Percentiles rank a stretch among this genome's conserved stretches.
Conservation (phyloP, 345 rosid genomes). For the Salix purpurea region DNA sequence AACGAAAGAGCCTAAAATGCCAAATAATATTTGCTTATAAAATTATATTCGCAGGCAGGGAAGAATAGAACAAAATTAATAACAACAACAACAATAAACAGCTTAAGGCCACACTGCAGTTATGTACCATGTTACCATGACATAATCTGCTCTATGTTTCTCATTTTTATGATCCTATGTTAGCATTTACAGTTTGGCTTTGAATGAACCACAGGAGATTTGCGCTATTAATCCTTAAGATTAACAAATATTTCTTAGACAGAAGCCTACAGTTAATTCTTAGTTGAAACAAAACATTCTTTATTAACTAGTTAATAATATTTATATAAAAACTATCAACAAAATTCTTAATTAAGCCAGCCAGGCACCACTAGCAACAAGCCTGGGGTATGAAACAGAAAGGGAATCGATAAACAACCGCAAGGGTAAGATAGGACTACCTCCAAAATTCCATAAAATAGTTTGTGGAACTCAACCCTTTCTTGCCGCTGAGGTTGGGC, state of each 20-base stretch:
- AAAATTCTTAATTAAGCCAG: not conserved
- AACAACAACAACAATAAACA: no score
- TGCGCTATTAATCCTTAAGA: not conserved
- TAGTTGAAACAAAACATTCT: not conserved
- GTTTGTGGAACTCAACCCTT: no score
- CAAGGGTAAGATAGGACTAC: no score
- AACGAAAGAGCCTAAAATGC: constrained; percentile 5
- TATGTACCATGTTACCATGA: not conserved
- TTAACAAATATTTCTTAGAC: not conserved
- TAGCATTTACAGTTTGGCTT: not conserved
- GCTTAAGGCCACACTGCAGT: not conserved
- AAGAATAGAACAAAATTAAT: no score
- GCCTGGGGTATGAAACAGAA: no score
- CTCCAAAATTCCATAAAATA: no score
- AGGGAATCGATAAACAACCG: no score
- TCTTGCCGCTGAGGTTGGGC: no score
- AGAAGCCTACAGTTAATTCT: not conserved
- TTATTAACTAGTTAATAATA: not conserved
- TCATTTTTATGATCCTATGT: no score
- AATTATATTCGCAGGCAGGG: not conserved
- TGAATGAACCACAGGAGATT: not conserved
- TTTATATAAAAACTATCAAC: no score
- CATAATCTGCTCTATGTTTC: not conserved
- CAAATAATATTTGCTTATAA: not conserved
- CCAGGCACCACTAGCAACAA: not conserved